Conservation (phyloP, 129 eudicot species). For the Escallonia herrerae region DNA sequence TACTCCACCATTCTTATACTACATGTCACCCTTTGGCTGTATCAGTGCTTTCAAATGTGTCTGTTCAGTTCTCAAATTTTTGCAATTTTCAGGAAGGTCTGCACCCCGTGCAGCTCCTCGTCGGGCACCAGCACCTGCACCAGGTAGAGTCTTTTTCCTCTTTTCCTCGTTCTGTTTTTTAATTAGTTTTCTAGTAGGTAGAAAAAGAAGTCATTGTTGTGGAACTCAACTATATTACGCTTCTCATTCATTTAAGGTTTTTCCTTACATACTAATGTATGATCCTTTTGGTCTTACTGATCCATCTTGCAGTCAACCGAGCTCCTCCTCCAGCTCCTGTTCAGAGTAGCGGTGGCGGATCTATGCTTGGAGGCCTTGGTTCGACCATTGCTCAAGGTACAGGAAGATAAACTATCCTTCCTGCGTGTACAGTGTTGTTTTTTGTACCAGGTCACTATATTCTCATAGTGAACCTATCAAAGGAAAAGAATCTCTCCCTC, state of each 20-base stretch:
- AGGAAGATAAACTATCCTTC: not conserved
- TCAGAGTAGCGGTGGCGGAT: slow-evolving; percentile 67
- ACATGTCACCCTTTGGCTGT: not conserved
- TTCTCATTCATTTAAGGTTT: too few species aligned
- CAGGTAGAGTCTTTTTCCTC: slow-evolving; percentile 24
- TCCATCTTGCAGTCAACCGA: slow-evolving; percentile 36
- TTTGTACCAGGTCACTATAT: not conserved
- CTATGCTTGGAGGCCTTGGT: slow-evolving; percentile 71
- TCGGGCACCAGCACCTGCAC: slow-evolving; percentile 67
- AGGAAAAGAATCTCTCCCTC: not conserved
- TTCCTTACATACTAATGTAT: not conserved
- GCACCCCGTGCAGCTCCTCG: slow-evolving; percentile 80
- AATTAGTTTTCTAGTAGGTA: not conserved
- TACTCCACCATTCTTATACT: not conserved
- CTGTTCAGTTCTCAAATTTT: not conserved
- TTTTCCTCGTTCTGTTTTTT: not conserved
- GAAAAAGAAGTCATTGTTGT: not conserved
- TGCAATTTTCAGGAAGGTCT: slow-evolving; percentile 58
- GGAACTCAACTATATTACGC: not conserved
- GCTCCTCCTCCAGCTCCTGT: slow-evolving; percentile 95
- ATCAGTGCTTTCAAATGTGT: not conserved
- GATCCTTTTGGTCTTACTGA: not conserved
- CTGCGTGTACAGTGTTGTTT: not conserved
- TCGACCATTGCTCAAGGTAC: slow-evolving; percentile 86
- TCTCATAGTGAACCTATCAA: not conserved